Evolutionary conservation across 1,284 basidiomycete genomes (phyloP).

Genomic region (Ceratobasidium sp.): DNA sequence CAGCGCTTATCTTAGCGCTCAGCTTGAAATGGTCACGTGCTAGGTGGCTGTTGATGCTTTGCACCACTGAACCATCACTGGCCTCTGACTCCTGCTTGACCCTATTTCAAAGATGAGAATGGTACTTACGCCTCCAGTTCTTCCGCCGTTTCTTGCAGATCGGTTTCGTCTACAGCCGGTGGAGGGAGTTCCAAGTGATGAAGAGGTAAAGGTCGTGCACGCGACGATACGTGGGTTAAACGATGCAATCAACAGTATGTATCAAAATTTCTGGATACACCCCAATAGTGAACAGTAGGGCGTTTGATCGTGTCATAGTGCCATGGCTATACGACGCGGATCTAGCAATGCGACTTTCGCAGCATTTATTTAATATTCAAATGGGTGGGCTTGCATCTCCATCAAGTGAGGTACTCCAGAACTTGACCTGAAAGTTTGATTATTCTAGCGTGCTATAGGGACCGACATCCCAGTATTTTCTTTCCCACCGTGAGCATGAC

Average conservation of each 20-base stretch:
- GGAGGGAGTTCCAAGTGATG: slow-evolving; percentile 5
- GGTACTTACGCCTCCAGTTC: slow-evolving; percentile 9
- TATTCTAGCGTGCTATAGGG: not conserved
- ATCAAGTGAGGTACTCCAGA: not conserved
- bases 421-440: not conserved
- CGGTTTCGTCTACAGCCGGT: not conserved
- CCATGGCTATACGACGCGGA: slow-evolving; percentile 7
- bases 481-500: not conserved
- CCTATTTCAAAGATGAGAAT: not conserved
- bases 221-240: slow-evolving; percentile 16
- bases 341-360: not conserved
- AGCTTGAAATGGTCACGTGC: too few species aligned
- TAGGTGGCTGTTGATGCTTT: too few species aligned
- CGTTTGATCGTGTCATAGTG: not conserved
- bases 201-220: slow-evolving; percentile 23
- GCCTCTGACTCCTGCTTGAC: too few species aligned
- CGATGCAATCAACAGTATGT: not conserved
- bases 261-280: not conserved
- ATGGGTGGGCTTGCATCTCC: slow-evolving; percentile 16
- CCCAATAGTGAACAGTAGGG: too few species aligned
- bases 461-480: not conserved
- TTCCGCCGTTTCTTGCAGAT: slow-evolving; percentile 7
- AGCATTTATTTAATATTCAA: slow-evolving; percentile 31
- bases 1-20: too few species aligned
- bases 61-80: too few species aligned